Base-by-base conservation (phyloP, 306 rosid species). In the Rosa multiflora region DNA sequence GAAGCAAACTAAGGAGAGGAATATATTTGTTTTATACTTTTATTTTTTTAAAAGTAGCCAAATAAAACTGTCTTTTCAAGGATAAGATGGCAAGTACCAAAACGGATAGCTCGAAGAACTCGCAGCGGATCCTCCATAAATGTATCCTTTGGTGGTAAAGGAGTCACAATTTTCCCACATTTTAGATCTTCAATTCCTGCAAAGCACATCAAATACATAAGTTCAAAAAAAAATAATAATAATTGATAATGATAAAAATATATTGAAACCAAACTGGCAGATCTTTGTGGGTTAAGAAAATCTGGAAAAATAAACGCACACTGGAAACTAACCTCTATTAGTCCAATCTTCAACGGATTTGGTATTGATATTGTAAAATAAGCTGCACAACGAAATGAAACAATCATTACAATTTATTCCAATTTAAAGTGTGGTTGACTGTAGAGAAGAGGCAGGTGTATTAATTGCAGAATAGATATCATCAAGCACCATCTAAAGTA, bases 101-200 rank as follows among this genome's bases (percentile, higher is more conserved):
- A 95, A 43, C 99, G 92, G 86, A 95, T 90, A 76, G 99, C 98
- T 76, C 99, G 89, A 79, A 92, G 96, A 82, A 92, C 99, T 79
- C 97, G 90, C 49, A 95, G 87, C 8, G 97, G 98, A 85, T 95
- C 98, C 81, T 95, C 98, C 90, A 92, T 85, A 88, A 95, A 95
- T 55, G 99, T 95, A 75, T 80, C 85, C 82, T 90, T 88, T 5
- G 99, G 87, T 44, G 94, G 94, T 85, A 91, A 84, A 74, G 99
- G 99, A 74, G 99, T 95, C 80, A 91, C 98, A 80, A 92, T 91
- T 87, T 77, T 91, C 80, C 99, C 98, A 69, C 83, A 87, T 86
- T 88, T 91, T 39, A 95, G 90, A 85, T 92, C 97, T 7, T 80
- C 83, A 75, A 91, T 83, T 78, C 98, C 98, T 95, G 90, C 73